Evolutionary conservation across 2,329 filamentous ascomycete species (phyloP), one percentile per base, ranked within the genome.

Genomic region (Parafenestella ontariensis): DNA sequence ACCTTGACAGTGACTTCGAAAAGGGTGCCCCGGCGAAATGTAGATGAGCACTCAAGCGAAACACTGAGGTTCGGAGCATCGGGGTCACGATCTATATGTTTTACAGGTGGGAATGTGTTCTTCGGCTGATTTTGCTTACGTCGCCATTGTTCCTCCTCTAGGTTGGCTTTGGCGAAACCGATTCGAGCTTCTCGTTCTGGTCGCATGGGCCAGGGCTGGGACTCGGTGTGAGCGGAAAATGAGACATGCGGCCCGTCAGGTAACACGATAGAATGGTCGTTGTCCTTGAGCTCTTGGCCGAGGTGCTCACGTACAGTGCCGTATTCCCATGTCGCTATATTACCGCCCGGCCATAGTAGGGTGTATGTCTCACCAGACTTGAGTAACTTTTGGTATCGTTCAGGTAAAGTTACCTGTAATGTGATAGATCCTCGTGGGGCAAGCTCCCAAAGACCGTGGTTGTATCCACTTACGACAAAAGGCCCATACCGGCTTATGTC

Each of bases 291-390:
- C 41, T 44, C 39, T 21, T 31, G 51, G 23, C 40, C 31, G 13
- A 40, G 40, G 41, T 49, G 51, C 23, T 49, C 46, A 18, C 24
- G 45, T 33, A 54, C 24, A n/a, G 51, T 54, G 40, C 51, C 51
- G 13, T 34, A 49, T n/a, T 54, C 51, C 51, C 51, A 54, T 17
- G 24, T 11, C 13, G 39, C 15, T 15, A 54, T 23, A n/a, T 44
- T 18, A 28, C n/a, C 40, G 39, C 51, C 51, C 17, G 45, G 39
- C 51, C 51, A 54, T 17, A 54, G 41, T 31, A 54, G 18, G 18
- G 26, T 46, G 17, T 54, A 54, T 40, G 34, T 44, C 31, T 54
- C 21, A 28, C 36, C 33, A 18, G 40, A 17, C 5, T 20, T 21
- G 21, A 49, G 45, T 15, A 44, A 8, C 40, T 54, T 45, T n/a